Base-by-base conservation (phyloP, 768 basidiomycete genomes). In the Boletus reticulatus region DNA sequence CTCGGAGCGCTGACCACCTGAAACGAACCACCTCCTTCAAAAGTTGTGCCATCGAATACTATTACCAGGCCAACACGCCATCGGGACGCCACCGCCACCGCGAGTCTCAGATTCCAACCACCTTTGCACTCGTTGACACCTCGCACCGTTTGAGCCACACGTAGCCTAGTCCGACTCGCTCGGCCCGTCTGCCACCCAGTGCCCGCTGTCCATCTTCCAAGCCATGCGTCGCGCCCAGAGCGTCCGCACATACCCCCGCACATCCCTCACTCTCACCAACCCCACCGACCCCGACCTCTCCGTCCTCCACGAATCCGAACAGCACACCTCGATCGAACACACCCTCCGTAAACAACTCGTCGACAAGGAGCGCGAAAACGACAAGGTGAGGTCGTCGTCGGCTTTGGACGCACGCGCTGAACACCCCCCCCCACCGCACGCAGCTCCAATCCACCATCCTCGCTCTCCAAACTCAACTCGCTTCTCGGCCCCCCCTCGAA, bases 281-380 rank as follows among this genome's bases (percentile, higher is more conserved):
- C 0, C 9, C 39, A 13, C 5, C 20, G 64, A 62, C 24, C 31
- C 78, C 59, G 89, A 89, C 57, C 76, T 90, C 5, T 79, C 82
- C 37, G 64, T 80, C 20, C 72, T 90, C 31, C 76, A 77, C 45
- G 89, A 90, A 66, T 71, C 73, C 24, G 38, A 36, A 36, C 34
- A 88, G 55, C 72, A 80, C 11, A 71, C 74, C 12, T 48, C 55
- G 8, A 5, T 50, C 39, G 85, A 89, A 65, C 87, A 88, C 52
- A 69, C 76, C 9, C 74, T 90, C 32, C 78, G 87, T 27, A 76
- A 78, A 46, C 84, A 88, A 43, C 72, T 90, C 43, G 67, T 86
- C 27, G 87, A 87, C 44, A 85, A 83, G 58, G 84, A 87, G 44
- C 74, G 86, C 49, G 87, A 89, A 67, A 84, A 82, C 57, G 88